Percentiles rank a stretch among this genome's conserved stretches.
These are phyloP conservation scores for Ophiorrhiza pumila DNA, from an alignment of 257 asterid genomes.

Conservation along the genomic window DNA sequence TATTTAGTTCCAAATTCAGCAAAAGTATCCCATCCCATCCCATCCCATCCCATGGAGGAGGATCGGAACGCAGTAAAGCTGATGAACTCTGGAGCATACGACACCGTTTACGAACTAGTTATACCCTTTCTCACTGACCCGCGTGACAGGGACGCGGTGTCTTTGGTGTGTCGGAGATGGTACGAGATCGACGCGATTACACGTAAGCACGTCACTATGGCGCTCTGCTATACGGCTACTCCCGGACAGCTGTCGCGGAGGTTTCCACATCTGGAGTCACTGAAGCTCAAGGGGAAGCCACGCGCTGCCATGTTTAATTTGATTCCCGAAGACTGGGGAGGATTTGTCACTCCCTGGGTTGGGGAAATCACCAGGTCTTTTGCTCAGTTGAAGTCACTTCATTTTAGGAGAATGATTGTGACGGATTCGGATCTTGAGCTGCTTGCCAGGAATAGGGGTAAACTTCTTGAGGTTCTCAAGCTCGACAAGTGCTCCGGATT, in stretches of 20 bases:
- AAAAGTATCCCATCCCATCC: too few relatives aligned
- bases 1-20: too few relatives aligned
- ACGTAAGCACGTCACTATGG: conserved; percentile 77
- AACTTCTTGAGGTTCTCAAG: conserved; percentile 47
- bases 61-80: conserved; percentile 2
- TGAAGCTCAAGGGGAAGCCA: conserved; percentile 81
- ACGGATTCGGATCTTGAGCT: conserved; percentile 66
- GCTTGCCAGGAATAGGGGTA: conserved; percentile 39
- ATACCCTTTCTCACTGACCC: conserved; percentile 67
- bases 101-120: conserved; percentile 68
- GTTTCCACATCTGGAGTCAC: conserved; percentile 70
- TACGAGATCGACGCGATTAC: conserved; percentile 64
- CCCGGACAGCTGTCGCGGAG: conserved; percentile 51
- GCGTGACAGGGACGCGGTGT: conserved; percentile 61
- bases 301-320: conserved; percentile 85
- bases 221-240: conserved; percentile 67
- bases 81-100: conserved; percentile 19
- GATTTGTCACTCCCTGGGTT: conserved; percentile 70
- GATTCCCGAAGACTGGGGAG: conserved; percentile 87
- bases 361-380: conserved; percentile 45
- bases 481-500: conserved; percentile 87
- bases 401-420: conserved; percentile 80
- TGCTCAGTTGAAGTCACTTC: conserved; percentile 49
- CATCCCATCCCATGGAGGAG: too few relatives aligned
- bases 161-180: conserved; percentile 57